Percentiles rank a stretch among this genome's conserved stretches.
These are phyloP conservation scores for Suillus discolor DNA, from an alignment of 768 basidiomycete genomes.

Conservation along the genomic window DNA sequence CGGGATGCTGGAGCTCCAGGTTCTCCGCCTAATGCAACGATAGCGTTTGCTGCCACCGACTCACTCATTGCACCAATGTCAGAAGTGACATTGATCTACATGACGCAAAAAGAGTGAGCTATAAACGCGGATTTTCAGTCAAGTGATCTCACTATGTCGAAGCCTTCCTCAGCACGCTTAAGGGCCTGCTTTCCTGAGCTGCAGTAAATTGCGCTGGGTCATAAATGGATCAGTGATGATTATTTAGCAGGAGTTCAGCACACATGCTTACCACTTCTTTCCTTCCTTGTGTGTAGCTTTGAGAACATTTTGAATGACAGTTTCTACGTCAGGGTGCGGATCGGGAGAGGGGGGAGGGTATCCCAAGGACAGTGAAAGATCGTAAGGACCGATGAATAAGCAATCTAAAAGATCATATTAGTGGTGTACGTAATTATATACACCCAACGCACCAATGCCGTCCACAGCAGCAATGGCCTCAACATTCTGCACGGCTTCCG, in stretches of 20 bases:
- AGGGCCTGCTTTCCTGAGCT: constrained; percentile 46
- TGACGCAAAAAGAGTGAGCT: constrained; percentile 4
- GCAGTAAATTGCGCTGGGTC: constrained; percentile 49
- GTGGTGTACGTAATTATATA: not conserved
- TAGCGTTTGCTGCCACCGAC: constrained; percentile 25
- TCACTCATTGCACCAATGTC: constrained; percentile 49
- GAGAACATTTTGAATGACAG: constrained; percentile 56
- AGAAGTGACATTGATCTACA: constrained; percentile 51
- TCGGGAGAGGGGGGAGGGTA: constrained; percentile 63
- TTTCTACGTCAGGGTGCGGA: constrained; percentile 65
- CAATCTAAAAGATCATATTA: constrained; percentile 35
- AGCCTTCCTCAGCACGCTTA: constrained; percentile 49
- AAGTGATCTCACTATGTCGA: constrained; percentile 48
- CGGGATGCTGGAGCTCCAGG: constrained; percentile 10
- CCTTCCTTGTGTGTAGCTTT: constrained; percentile 49
- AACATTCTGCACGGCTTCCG: constrained; percentile 59
- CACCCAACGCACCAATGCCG: constrained; percentile 51
- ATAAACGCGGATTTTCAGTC: constrained; percentile 16
- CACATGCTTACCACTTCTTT: constrained; percentile 62
- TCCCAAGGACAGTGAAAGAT: constrained; percentile 64
- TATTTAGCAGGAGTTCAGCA: not conserved
- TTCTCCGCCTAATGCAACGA: constrained; percentile 23
- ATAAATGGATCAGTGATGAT: not conserved
- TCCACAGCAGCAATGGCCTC: constrained; percentile 61
- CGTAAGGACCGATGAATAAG: constrained; percentile 68